Percentiles rank a stretch among this genome's conserved stretches.
phyloP scores from a whole-genome alignment of 1,284 basidiomycete genomes.

The Mycena citricolor region DNA sequence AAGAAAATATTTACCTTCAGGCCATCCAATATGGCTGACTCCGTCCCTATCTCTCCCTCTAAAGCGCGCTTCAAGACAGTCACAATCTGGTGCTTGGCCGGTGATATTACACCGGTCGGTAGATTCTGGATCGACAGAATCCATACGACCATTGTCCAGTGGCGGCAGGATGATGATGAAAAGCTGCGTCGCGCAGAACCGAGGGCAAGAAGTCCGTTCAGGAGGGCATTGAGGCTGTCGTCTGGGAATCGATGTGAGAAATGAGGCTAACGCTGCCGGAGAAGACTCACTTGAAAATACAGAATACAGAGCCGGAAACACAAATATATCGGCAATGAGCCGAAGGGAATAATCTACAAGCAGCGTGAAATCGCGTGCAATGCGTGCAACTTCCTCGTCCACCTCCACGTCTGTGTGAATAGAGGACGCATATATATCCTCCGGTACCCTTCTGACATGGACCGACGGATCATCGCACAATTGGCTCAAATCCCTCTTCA shows the following conservation, averaged over 20 bases:
- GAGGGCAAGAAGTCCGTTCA: conserved; percentile 37
- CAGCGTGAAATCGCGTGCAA: conserved; percentile 39
- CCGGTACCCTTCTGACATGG: no score
- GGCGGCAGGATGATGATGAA: conserved; percentile 44
- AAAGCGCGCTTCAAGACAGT: conserved; percentile 36
- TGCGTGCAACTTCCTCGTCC: conserved; percentile 37
- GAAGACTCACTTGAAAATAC: conserved; percentile 48
- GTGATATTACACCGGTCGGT: conserved; percentile 36
- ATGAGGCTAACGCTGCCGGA: neutral
- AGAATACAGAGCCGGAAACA: conserved; percentile 40
- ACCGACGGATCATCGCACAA: conserved; percentile 35
- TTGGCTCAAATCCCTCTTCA: conserved; percentile 49
- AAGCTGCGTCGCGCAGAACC: conserved; percentile 36
- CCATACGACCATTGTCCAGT: conserved; percentile 47
- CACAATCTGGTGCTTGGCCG: conserved; percentile 30
- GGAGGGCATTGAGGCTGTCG: conserved; percentile 41
- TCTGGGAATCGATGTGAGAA: conserved; percentile 30
- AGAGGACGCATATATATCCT: no score
- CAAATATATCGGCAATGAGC: conserved; percentile 47
- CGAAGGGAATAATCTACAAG: conserved; percentile 54
- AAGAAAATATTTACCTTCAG: conserved; percentile 39
- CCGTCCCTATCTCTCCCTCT: conserved; percentile 30
- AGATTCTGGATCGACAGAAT: conserved; percentile 49
- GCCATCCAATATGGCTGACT: conserved; percentile 35
- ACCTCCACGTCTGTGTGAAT: conserved; percentile 25